Evolutionary conservation across 352 stramenopile species (phyloP).

Genomic region (Globisporangium rhizosaccharum): DNA sequence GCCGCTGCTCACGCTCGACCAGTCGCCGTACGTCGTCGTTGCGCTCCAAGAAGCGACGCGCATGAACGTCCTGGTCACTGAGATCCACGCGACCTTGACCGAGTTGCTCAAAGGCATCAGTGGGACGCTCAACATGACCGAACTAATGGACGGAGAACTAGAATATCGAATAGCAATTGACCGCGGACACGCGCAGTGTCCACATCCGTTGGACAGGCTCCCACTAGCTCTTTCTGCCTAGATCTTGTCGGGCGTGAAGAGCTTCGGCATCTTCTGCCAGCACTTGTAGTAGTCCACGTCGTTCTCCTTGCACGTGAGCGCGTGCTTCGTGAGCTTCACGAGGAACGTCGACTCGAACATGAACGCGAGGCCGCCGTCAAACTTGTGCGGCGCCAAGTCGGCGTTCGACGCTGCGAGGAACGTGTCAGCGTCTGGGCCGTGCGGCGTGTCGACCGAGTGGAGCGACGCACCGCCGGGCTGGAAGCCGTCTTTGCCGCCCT

Average conservation of each 20-base stretch:
- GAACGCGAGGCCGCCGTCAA: conserved; percentile 92
- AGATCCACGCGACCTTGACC: conserved; percentile 55
- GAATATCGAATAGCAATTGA: too few species aligned
- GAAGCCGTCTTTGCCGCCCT: conserved; percentile 82
- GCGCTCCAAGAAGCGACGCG: conserved; percentile 75
- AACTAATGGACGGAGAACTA: conserved; percentile 91
- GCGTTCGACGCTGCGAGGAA: conserved; percentile 88
- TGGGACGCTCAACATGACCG: conserved; percentile 84
- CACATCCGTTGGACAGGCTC: too few species aligned
- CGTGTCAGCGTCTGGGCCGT: conserved; percentile 92
- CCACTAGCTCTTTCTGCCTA: not conserved
- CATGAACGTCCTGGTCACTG: conserved; percentile 61
- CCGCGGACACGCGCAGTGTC: too few species aligned
- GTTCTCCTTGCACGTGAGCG: conserved; percentile 81
- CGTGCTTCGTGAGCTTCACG: conserved; percentile 86
- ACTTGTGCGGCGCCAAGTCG: conserved; percentile 84
- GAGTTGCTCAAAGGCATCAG: conserved; percentile 81
- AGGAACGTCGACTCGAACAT: conserved; percentile 97
- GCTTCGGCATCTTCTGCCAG: conserved; percentile 91
- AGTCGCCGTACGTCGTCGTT: conserved; percentile 80
- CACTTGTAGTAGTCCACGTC: conserved; percentile 91
- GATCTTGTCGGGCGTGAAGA: conserved; percentile 60
- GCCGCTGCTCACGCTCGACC: conserved; percentile 51
- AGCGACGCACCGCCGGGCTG: conserved; percentile 90
- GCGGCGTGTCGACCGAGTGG: conserved; percentile 85